Evolutionary conservation across 306 rosid genomes (phyloP).

Genomic region (Corylus avellana): DNA sequence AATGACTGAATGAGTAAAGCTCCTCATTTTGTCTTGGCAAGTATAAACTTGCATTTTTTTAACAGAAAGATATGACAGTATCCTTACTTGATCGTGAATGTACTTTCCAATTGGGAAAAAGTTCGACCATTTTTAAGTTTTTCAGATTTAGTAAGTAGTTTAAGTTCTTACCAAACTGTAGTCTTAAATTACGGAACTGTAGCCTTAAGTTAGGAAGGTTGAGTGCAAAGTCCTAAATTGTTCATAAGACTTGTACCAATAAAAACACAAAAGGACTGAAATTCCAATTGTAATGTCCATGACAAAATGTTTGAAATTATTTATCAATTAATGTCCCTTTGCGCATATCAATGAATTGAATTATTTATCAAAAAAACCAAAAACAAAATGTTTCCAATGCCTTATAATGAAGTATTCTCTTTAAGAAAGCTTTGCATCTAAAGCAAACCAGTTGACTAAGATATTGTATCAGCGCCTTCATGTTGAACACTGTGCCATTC

Average conservation of each 20-base stretch:
- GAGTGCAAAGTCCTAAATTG: background rate
- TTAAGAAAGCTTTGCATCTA: background rate
- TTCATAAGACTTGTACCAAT: background rate
- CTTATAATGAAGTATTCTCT: background rate
- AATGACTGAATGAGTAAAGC: background rate
- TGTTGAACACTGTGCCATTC: background rate
- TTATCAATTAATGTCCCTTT: no score
- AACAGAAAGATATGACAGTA: background rate
- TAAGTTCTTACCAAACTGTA: background rate
- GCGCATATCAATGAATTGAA: no score
- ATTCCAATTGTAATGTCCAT: background rate
- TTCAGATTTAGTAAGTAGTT: background rate
- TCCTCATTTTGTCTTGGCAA: background rate
- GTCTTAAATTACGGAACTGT: background rate
- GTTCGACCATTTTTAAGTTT: background rate
- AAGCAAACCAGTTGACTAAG: background rate
- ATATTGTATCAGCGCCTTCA: background rate
- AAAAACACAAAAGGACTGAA: background rate
- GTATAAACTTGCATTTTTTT: background rate
- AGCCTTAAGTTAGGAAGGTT: background rate
- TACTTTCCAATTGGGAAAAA: background rate
- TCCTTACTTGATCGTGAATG: background rate
- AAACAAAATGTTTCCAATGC: background rate
- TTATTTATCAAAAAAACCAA: no score
- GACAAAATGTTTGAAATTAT: background rate